Conservation (phyloP, 768 basidiomycete species). For the Hysterangium stoloniferum region DNA sequence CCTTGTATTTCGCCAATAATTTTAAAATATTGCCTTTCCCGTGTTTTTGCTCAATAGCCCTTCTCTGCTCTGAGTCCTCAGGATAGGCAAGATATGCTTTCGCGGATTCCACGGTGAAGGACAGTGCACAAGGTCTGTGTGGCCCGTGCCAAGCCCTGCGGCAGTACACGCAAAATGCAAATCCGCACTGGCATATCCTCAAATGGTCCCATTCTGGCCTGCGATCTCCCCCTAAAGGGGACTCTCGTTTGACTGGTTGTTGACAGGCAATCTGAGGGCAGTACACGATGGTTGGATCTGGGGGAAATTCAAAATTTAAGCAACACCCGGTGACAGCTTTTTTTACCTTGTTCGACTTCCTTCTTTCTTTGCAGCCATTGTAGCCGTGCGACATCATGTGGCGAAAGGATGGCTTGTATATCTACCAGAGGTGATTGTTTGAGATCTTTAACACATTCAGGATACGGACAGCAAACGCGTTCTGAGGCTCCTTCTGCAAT, state of each 20-base stretch:
- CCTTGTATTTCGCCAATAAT: conserved; percentile 55
- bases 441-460: conserved; percentile 61
- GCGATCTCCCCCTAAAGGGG: conserved; percentile 33
- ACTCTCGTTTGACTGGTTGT: conserved; percentile 60
- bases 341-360: conserved; percentile 60
- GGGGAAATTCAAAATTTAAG: neutral
- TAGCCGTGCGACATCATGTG: conserved; percentile 64
- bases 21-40: conserved; percentile 53
- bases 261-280: conserved; percentile 82
- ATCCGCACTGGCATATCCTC: conserved; percentile 67
- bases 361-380: conserved; percentile 68
- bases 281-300: conserved; percentile 72
- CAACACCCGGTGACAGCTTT: neutral
- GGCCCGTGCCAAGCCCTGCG: conserved; percentile 85
- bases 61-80: conserved; percentile 43
- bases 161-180: conserved; percentile 81
- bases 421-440: conserved; percentile 62
- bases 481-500: conserved; percentile 73
- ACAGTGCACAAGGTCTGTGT: conserved; percentile 59
- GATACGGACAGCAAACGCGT: conserved; percentile 75
- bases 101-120: conserved; percentile 57
- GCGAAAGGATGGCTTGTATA: conserved; percentile 60
- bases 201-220: conserved; percentile 65
- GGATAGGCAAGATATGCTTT: conserved; percentile 55
- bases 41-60: conserved; percentile 50